Base-by-base conservation (phyloP, 176 grass and related monocot genomes). In the Oryza australiensis region DNA sequence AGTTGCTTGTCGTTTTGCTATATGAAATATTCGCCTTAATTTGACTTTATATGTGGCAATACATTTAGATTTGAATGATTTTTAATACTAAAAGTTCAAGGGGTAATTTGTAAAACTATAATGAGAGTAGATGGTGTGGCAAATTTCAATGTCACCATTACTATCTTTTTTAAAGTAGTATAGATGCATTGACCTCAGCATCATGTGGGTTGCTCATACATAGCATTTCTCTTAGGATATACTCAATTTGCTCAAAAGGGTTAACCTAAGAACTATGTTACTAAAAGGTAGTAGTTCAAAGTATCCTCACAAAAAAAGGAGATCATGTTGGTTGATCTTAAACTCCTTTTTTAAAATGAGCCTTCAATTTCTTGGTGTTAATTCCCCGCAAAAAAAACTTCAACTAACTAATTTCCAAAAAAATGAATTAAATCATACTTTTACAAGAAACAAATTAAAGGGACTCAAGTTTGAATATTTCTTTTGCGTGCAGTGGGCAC, bases 401-500 rank as follows among this genome's bases (percentile, higher is more conserved):
- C 55, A 60, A 75, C 9, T 35, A 13, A 37, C 26, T 35, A 13
- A 26, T 37, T 24, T 37, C 11, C 28, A 57, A 15, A 53, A 60
- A 60, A 24, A 24, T 51, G 46, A 53, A 15, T 15, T 22, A 7
- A 11, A 11, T 20, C 2, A 60, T 24, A 22, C 9, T 60, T 24
- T 37, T 23, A 37, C 35, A 5, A 22, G 22, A 9, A 74, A 22
- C 5, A 9, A 8, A 66, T 6, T 13, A 16, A 55, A 57, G 72
- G 48, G n/a, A 59, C 3, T 24, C n/a, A 60, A 66, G 26, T 32
- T 33, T 59, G 49, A 11, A 65, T 32, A 57, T 42, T 15, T 40
- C 0, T 64, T 65, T 63, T 9, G 9, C 49, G 35, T 87, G n/a
- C 88, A 98, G 95, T 98, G 95, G 95, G 95, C 95, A 40, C 95